These are phyloP conservation scores for Saposhnikovia divaricata DNA, from an alignment of 129 eudicot genomes.

Conservation along the genomic window DNA sequence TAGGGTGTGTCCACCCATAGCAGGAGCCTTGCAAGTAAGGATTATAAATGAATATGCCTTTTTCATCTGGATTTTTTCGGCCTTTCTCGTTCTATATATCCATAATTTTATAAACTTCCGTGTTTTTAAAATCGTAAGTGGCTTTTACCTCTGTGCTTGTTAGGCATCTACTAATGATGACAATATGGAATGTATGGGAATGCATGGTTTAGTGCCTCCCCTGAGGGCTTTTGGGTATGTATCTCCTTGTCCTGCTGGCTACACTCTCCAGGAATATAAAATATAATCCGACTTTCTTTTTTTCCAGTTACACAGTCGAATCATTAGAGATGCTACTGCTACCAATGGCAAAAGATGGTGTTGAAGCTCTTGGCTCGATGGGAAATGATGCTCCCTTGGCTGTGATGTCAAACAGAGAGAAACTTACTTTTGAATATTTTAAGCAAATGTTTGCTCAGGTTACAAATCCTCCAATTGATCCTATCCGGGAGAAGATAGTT, in stretches of 20 bases:
- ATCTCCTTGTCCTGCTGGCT: not conserved
- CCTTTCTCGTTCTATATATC: not conserved
- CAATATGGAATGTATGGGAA: constrained; percentile 74
- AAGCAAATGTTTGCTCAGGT: constrained; percentile 99
- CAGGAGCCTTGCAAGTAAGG: constrained; percentile 70
- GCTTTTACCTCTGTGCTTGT: not conserved
- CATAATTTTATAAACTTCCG: not conserved
- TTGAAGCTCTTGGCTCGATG: constrained; percentile 98
- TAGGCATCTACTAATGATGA: constrained; percentile 62
- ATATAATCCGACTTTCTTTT: not conserved
- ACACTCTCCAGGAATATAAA: not conserved
- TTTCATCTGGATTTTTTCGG: not conserved
- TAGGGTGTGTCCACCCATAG: constrained; percentile 46
- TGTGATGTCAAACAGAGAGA: constrained; percentile 94
- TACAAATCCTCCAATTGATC: constrained; percentile 99
- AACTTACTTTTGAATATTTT: constrained; percentile 86
- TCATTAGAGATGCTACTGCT: constrained; percentile 89
- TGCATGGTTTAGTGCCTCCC: constrained; percentile 80
- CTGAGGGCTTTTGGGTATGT: constrained; percentile 87
- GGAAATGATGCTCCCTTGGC: constrained; percentile 99
- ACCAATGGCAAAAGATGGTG: constrained; percentile 98
- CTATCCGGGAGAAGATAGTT: constrained; percentile 93
- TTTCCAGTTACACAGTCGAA: constrained; percentile 66
- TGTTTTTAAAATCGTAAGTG: not conserved
- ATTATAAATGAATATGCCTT: not conserved